Conservation (phyloP, 768 basidiomycete species). For the Calocera viscosa region DNA sequence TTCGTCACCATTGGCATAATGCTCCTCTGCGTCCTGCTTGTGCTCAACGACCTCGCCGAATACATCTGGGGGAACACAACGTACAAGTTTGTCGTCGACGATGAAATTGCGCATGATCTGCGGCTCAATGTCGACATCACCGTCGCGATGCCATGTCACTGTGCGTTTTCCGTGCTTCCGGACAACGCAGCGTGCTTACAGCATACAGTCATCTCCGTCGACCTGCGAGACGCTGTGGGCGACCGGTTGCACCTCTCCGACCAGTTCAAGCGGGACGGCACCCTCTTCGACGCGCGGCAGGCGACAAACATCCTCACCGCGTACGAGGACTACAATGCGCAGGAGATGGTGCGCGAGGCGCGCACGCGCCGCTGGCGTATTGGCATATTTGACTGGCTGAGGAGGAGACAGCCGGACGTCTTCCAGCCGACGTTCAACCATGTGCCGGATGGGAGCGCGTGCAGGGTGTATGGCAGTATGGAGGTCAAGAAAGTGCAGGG, state of each 20-base stretch:
- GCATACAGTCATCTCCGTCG: slow-evolving; percentile 34
- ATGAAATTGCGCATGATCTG: slow-evolving; percentile 45
- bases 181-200: background rate
- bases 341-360: slow-evolving; percentile 7
- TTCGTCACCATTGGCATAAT: slow-evolving; percentile 62
- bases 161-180: slow-evolving; percentile 38
- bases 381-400: background rate
- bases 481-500: slow-evolving; percentile 83
- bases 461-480: slow-evolving; percentile 74
- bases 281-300: background rate
- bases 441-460: slow-evolving; percentile 54
- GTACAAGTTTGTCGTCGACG: slow-evolving; percentile 78
- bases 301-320: background rate
- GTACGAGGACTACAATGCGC: background rate
- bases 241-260: slow-evolving; percentile 76
- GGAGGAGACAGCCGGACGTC: slow-evolving; percentile 13
- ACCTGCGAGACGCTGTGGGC: slow-evolving; percentile 85
- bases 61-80: slow-evolving; percentile 91
- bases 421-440: slow-evolving; percentile 69
- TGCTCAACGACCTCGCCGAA: slow-evolving; percentile 81
- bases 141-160: slow-evolving; percentile 85
- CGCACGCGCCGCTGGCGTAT: background rate
- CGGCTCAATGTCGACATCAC: slow-evolving; percentile 85
- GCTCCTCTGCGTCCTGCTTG: slow-evolving; percentile 53
- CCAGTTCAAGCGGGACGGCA: slow-evolving; percentile 69